Percentiles rank a stretch among this genome's conserved stretches.
These are phyloP conservation scores for Fusarium clavum DNA, from an alignment of 2,329 filamentous ascomycete species.

Conservation along the genomic window DNA sequence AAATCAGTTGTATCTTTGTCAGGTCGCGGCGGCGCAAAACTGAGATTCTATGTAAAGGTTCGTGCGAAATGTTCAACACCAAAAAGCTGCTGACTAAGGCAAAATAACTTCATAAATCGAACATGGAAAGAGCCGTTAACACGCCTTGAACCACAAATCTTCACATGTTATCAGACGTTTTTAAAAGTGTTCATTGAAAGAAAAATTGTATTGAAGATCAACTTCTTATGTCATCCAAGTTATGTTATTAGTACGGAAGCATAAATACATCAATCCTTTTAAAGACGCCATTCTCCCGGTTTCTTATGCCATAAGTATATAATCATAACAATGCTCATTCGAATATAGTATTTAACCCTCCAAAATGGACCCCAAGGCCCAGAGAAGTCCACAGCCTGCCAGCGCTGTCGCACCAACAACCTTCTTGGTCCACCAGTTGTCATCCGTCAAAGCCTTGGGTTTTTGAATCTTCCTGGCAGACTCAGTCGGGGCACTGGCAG, in stretches of 20 bases:
- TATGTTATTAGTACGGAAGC: slow-evolving; percentile 10
- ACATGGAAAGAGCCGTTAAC: not conserved
- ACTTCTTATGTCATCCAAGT: not conserved
- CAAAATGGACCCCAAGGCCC: slow-evolving; percentile 68
- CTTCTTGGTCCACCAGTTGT: slow-evolving; percentile 76
- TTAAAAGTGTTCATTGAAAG: not conserved
- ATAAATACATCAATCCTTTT: not conserved
- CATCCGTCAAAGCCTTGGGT: slow-evolving; percentile 71
- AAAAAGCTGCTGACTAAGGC: slow-evolving; percentile 43
- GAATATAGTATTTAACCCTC: slow-evolving; percentile 46
- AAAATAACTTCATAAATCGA: not conserved
- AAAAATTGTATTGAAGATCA: not conserved
- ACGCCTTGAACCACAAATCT: not conserved
- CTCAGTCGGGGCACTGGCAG: slow-evolving; percentile 47
- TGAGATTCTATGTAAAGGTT: slow-evolving; percentile 5
- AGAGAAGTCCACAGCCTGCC: slow-evolving; percentile 70
- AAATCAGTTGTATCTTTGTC: not conserved
- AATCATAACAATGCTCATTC: not conserved
- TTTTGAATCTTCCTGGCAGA: slow-evolving; percentile 48
- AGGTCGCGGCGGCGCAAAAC: not conserved
- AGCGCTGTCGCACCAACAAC: slow-evolving; percentile 70
- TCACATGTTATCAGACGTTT: not conserved
- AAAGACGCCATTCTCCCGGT: slow-evolving; percentile 26
- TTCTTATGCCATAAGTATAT: slow-evolving; percentile 4
- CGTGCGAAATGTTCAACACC: slow-evolving; percentile 34